These are phyloP conservation scores for Ramularia collo-cygni DNA, from an alignment of 2,329 filamentous ascomycete species.

Conservation along the genomic window DNA sequence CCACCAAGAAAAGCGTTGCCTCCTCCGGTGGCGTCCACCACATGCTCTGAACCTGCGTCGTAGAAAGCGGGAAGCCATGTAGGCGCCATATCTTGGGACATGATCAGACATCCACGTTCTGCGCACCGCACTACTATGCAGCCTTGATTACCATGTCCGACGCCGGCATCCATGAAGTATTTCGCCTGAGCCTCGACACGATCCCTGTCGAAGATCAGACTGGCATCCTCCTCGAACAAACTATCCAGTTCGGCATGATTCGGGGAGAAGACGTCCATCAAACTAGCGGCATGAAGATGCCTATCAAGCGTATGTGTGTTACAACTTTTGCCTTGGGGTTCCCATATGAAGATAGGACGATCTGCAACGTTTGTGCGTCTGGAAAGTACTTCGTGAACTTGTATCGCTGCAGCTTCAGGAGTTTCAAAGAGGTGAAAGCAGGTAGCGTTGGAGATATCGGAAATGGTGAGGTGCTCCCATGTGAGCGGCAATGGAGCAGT, in stretches of 20 bases:
- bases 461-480: conserved; percentile 10
- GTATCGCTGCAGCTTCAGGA: conserved; percentile 12
- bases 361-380: conserved; percentile 4
- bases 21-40: conserved; percentile 24
- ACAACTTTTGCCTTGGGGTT: conserved; percentile 25
- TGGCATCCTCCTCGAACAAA: conserved; percentile 15
- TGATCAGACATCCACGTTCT: conserved; percentile 22
- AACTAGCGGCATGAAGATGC: conserved; percentile 12
- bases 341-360: conserved; percentile 23
- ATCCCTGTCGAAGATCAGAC: conserved; percentile 9
- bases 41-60: conserved; percentile 8
- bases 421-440: conserved; percentile 25
- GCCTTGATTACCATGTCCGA: conserved; percentile 9
- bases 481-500: conserved; percentile 19
- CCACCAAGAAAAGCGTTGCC: conserved; percentile 27
- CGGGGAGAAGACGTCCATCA: conserved; percentile 25
- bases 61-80: conserved; percentile 22
- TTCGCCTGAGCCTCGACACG: conserved; percentile 17
- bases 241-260: conserved; percentile 24
- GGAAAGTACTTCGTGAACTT: conserved; percentile 6
- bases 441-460: conserved; percentile 5
- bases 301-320: conserved; percentile 12
- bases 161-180: conserved; percentile 13
- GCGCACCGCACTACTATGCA: conserved; percentile 21
- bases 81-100: conserved; percentile 2